Evolutionary conservation across 73 alveolate genomes (phyloP).

Genomic region (Uronychia binucleata): DNA sequence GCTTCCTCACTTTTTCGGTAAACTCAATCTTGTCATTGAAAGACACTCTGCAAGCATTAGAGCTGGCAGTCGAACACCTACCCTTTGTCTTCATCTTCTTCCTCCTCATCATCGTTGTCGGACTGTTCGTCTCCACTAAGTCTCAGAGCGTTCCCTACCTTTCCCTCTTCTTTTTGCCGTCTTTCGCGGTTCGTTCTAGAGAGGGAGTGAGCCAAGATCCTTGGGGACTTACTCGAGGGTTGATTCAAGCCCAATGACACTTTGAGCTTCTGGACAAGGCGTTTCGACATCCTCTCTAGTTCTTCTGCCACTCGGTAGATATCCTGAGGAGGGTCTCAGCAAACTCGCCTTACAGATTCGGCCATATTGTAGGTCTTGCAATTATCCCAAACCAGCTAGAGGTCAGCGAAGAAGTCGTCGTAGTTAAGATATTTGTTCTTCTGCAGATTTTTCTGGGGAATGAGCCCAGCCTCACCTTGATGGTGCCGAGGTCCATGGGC

Average conservation of each 20-base stretch:
- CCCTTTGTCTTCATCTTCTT: slow-evolving; percentile 37
- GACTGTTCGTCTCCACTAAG: slow-evolving; percentile 3
- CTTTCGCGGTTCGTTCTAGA: background rate
- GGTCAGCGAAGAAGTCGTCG: slow-evolving; percentile 81
- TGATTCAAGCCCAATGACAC: slow-evolving; percentile 8
- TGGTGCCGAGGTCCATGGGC: slow-evolving; percentile 86
- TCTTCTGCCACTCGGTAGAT: slow-evolving; percentile 60
- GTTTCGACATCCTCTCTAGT: slow-evolving; percentile 38
- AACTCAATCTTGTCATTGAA: slow-evolving; percentile 69
- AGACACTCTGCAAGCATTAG: slow-evolving; percentile 16
- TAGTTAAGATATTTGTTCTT: slow-evolving; percentile 61
- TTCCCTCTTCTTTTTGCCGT: slow-evolving; percentile 8
- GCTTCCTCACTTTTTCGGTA: slow-evolving; percentile 73
- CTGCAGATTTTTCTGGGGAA: background rate
- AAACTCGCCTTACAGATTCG: slow-evolving; percentile 35
- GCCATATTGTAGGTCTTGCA: slow-evolving; percentile 86
- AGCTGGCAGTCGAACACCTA: slow-evolving; percentile 29
- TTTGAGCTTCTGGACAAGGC: slow-evolving; percentile 24
- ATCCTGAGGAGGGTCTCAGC: background rate
- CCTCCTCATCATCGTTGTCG: slow-evolving; percentile 20
- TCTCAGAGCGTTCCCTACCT: background rate
- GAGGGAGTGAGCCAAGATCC: background rate
- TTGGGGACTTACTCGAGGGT: background rate
- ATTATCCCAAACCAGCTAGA: slow-evolving; percentile 89
- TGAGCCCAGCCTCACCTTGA: slow-evolving; percentile 57